Evolutionary conservation across 1,139 yeast species (phyloP), one percentile per base, ranked within the genome.

Genomic region (Meyerozyma guilliermondii): DNA sequence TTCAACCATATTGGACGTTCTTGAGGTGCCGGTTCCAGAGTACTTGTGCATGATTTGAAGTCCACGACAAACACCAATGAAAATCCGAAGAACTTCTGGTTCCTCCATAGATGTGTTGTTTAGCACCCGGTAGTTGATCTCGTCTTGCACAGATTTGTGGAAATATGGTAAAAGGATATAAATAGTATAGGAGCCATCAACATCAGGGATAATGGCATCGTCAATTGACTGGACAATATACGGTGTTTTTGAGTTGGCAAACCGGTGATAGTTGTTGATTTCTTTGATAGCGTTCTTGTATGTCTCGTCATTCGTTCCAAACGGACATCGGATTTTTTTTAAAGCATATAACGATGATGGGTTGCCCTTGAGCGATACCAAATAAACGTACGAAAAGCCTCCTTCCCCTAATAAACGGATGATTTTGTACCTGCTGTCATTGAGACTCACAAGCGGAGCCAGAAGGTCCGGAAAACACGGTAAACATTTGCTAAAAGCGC

Each of bases 241-340:
- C 0, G 88, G 87, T 14, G 74, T 63, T 34, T 66, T 64, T 39
- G 81, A 68, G 39, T 70, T 69, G 55, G 64, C 55, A 43, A 91
- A 89, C 39, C 83, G 77, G 52, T 78, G 83, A 58, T 88, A 87
- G 49, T 80, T 83, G 37, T 81, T 81, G 43, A 89, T 79, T 59
- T 91, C 97, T 38, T 76, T 71, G 74, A 87, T 70, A 2, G 96
- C 96, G 42, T 74, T 68, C 46, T 78, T 62, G 49, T 55, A 72
- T 7, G 68, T 60, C 45, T 71, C 81, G 52, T 85, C 85, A 51
- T 82, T 88, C 35, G 83, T 75, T 0, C 96, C 96, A 61, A 83
- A 87, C 1, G 95, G 91, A 59, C 97, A 89, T 47, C 91, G 70
- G 43, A 88, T 87, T 66, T 87, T 85, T 65, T 91, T 89, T 54